Evolutionary conservation across 228 moss, liverwort and hornwort genomes (phyloP), one percentile per base, ranked within the genome.

Genomic region (Sphagnum magellanicum): DNA sequence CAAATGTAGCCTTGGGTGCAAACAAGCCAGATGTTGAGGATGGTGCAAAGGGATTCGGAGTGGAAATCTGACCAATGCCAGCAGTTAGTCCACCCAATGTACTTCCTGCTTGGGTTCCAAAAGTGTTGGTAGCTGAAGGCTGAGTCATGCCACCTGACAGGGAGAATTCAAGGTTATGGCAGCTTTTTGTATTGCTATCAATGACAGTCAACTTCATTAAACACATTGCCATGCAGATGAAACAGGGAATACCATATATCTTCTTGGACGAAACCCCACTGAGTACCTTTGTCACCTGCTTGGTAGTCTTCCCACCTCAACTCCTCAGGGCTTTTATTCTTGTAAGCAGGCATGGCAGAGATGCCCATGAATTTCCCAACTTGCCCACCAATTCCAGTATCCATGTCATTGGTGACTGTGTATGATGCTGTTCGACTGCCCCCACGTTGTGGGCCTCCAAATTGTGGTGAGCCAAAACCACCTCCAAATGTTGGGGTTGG

Each of bases 281-380:
- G 53, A 1, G 6, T 50, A 83, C 87, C 88, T 81, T 88, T 88
- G 69, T 88, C 88, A 51, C 69, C 73, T 4, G 84, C 81, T 74
- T 81, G 88, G 58, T 84, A 84, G 63, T 88, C 88, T 14, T 88
- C 88, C 88, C 88, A 88, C 71, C 88, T 79, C 60, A 88, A 72
- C 64, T 88, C 88, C 71, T 88, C 88, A 6, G 81, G 84, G 70
- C 88, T 88, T 59, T 84, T 88, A 53, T 68, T 70, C 51, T 75
- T 88, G 71, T 81, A 81, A 0, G 75, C 77, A 63, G 81, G 79
- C 88, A 88, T 88, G 6, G 84, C 84, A 63, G 84, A 88, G 49
- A 88, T 82, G 7, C 79, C 79, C 80, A 88, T 79, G 68, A 88
- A 84, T 70, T 88, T 88, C 16, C 88, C 88, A 52, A 72, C 75